Percentiles rank a stretch among this genome's conserved stretches.
Conservation (phyloP, 306 rosid species). For the Astragalus glycyphyllos region DNA sequence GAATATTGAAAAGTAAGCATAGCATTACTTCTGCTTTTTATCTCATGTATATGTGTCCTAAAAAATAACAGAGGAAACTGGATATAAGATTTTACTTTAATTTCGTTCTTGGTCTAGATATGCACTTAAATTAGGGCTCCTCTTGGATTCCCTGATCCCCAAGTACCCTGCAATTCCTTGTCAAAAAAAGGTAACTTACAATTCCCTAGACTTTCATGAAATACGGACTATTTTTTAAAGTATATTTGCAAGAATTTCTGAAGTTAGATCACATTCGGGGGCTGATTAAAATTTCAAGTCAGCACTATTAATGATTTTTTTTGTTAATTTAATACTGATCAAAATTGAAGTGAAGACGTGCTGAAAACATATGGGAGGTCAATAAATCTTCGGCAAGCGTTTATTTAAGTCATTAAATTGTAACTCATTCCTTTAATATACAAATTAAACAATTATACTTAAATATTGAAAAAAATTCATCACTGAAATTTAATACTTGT, state of each 20-base stretch:
- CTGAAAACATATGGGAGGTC: conserved; percentile 21
- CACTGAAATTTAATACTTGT: not conserved
- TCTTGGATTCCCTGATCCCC: conserved; percentile 26
- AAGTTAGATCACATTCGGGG: conserved; percentile 23
- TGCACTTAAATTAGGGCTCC: conserved; percentile 16
- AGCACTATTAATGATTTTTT: conserved; percentile 26
- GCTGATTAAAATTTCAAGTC: conserved; percentile 5
- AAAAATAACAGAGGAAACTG: not conserved
- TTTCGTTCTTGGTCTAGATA: not conserved
- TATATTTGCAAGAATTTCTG: conserved; percentile 24
- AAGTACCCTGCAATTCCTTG: conserved; percentile 19
- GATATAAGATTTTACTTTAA: conserved; percentile 9
- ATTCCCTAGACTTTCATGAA: conserved; percentile 10
- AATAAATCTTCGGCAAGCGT: conserved; percentile 16
- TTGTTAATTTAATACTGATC: not conserved
- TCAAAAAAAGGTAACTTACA: not conserved
- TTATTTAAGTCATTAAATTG: conserved; percentile 24
- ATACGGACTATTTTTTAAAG: conserved; percentile 12
- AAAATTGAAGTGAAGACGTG: conserved; percentile 6
- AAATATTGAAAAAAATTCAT: not conserved
- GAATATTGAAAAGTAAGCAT: conserved; percentile 28
- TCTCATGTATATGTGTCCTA: conserved; percentile 8
- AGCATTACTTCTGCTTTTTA: conserved; percentile 6
- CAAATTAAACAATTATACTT: not conserved
- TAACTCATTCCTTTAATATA: conserved; percentile 11